Evolutionary conservation across 2,329 filamentous ascomycete genomes (phyloP).

Genomic region (Atkinsonella texensis): DNA sequence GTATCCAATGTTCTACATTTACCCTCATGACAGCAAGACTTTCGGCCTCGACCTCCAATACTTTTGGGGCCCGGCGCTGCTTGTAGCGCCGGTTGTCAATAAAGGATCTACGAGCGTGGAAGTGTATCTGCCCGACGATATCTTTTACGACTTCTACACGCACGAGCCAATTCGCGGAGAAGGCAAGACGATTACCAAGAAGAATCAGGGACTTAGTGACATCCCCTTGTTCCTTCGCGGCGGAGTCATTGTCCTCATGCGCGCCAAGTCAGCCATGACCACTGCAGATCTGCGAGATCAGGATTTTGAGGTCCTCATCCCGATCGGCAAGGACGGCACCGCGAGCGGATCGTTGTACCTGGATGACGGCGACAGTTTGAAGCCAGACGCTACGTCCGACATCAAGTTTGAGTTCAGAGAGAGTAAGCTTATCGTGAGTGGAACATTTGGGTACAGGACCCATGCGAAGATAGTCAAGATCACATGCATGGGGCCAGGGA

Average conservation of each 20-base stretch:
- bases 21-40: slow-evolving; percentile 36
- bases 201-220: slow-evolving; percentile 24
- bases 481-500: neutral
- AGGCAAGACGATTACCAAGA: slow-evolving; percentile 20
- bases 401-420: slow-evolving; percentile 41
- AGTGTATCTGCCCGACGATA: slow-evolving; percentile 33
- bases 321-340: slow-evolving; percentile 46
- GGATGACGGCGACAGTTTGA: slow-evolving; percentile 60
- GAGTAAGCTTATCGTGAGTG: slow-evolving; percentile 34
- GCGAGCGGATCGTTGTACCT: slow-evolving; percentile 58
- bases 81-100: slow-evolving; percentile 32
- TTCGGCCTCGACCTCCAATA: slow-evolving; percentile 33
- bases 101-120: slow-evolving; percentile 27
- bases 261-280: slow-evolving; percentile 43
- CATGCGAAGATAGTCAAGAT: slow-evolving; percentile 3
- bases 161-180: slow-evolving; percentile 26
- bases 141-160: slow-evolving; percentile 37
- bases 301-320: slow-evolving; percentile 57
- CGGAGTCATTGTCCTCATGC: slow-evolving; percentile 49
- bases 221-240: slow-evolving; percentile 55
- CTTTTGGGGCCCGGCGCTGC: slow-evolving; percentile 31
- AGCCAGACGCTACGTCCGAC: neutral
- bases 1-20: slow-evolving; percentile 58
- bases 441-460: slow-evolving; percentile 2
- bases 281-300: slow-evolving; percentile 49